Conservation (phyloP, 23 red algal genomes). For the Gracilaria vermiculophylla region DNA sequence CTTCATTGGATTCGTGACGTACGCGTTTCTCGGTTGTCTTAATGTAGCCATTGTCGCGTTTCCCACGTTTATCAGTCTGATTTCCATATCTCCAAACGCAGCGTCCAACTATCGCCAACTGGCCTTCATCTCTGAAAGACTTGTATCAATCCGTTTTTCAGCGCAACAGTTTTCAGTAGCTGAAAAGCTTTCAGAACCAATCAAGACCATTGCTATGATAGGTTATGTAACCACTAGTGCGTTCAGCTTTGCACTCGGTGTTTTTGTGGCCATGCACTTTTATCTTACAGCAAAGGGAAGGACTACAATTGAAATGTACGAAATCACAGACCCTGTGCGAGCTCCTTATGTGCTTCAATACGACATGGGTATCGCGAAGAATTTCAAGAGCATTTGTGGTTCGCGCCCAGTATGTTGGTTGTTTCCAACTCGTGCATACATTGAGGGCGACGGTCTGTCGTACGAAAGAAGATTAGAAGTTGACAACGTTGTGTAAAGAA, state of each 20-base stretch:
- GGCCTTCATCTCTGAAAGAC: neutral
- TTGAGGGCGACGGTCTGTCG: slow-evolving; percentile 57
- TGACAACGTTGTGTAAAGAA: slow-evolving; percentile 13
- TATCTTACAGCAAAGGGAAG: slow-evolving; percentile 75
- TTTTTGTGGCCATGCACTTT: slow-evolving; percentile 86
- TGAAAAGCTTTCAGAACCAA: neutral
- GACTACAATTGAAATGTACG: slow-evolving; percentile 96
- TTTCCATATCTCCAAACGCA: slow-evolving; percentile 6
- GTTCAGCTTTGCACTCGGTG: slow-evolving; percentile 76
- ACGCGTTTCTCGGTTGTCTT: slow-evolving; percentile 74
- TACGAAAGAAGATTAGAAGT: slow-evolving; percentile 36
- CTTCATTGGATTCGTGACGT: slow-evolving; percentile 75
- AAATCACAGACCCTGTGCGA: slow-evolving; percentile 71
- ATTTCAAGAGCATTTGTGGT: slow-evolving; percentile 65
- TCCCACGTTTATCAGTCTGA: slow-evolving; percentile 48
- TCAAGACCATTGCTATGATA: slow-evolving; percentile 59
- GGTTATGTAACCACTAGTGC: slow-evolving; percentile 68
- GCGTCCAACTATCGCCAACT: slow-evolving; percentile 20
- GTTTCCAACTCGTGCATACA: slow-evolving; percentile 51
- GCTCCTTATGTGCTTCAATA: slow-evolving; percentile 46
- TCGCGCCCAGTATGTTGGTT: slow-evolving; percentile 47
- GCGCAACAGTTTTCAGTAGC: neutral
- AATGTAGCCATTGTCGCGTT: slow-evolving; percentile 58
- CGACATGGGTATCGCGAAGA: slow-evolving; percentile 67
- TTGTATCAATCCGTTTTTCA: neutral